Evolutionary conservation across 257 asterid genomes (phyloP).

Genomic region (Salvia splendens): DNA sequence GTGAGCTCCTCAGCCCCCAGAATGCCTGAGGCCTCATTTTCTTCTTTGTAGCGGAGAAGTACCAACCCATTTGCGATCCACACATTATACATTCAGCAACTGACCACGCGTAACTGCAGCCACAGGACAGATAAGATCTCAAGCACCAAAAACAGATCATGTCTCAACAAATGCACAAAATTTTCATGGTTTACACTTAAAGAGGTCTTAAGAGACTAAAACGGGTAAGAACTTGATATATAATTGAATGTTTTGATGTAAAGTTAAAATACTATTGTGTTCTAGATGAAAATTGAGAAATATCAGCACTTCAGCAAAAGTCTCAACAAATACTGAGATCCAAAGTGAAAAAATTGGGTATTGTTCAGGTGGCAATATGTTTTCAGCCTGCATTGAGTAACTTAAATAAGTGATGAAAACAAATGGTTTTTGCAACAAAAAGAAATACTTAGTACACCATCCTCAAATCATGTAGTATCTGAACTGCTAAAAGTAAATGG

Average conservation of each 20-base stretch:
- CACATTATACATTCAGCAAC: slow-evolving; percentile 78
- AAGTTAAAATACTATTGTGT: not conserved
- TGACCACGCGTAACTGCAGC: slow-evolving; percentile 90
- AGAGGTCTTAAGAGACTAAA: not conserved
- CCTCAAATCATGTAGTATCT: slow-evolving; percentile 8
- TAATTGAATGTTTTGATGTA: no score
- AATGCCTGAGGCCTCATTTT: slow-evolving; percentile 74
- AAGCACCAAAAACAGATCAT: no score
- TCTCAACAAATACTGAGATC: not conserved
- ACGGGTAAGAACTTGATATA: no score
- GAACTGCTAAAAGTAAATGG: slow-evolving; percentile 22
- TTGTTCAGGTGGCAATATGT: not conserved
- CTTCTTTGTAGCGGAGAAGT: slow-evolving; percentile 66
- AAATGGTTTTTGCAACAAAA: slow-evolving; percentile 7
- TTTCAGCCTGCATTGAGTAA: not conserved
- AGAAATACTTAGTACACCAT: not conserved
- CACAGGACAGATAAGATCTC: not conserved
- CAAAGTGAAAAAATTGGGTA: not conserved
- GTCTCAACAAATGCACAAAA: slow-evolving; percentile 20
- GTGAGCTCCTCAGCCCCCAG: slow-evolving; percentile 93
- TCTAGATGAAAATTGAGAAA: not conserved
- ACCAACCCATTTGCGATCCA: slow-evolving; percentile 86
- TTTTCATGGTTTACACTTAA: not conserved
- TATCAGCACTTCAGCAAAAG: not conserved
- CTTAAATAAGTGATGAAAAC: not conserved